These are phyloP conservation scores for Pseudogymnoascus verrucosus DNA, from an alignment of 2,329 filamentous ascomycete species.

Conservation along the genomic window DNA sequence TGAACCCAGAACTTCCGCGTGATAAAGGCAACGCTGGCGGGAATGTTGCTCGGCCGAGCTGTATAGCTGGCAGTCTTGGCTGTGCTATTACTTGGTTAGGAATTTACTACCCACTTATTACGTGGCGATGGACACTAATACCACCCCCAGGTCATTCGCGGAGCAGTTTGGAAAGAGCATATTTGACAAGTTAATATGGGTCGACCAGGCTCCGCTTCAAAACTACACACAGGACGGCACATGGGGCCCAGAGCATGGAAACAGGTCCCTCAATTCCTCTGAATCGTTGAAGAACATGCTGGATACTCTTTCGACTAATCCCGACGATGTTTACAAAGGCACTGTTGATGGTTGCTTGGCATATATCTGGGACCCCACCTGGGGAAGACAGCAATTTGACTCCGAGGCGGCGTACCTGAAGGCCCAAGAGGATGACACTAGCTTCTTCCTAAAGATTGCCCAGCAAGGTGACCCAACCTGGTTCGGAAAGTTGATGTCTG, in stretches of 20 bases:
- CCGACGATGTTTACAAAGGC: slow-evolving; percentile 21
- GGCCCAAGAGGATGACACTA: slow-evolving; percentile 17
- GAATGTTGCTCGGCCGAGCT: slow-evolving; percentile 3
- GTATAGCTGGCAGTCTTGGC: slow-evolving; percentile 26
- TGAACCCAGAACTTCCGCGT: slow-evolving; percentile 8
- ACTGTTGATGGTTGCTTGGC: slow-evolving; percentile 25
- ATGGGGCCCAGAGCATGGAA: slow-evolving; percentile 24
- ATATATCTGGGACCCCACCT: slow-evolving; percentile 19
- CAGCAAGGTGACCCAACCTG: slow-evolving; percentile 24
- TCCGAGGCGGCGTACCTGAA: neutral
- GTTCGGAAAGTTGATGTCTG: slow-evolving; percentile 27
- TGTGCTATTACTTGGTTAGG: slow-evolving; percentile 26
- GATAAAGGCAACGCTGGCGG: neutral
- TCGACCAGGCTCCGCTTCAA: slow-evolving; percentile 28
- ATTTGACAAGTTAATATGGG: slow-evolving; percentile 25
- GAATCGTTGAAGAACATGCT: slow-evolving; percentile 22
- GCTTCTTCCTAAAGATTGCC: slow-evolving; percentile 24
- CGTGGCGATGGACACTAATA: neutral
- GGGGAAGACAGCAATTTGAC: slow-evolving; percentile 12
- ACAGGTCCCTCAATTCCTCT: slow-evolving; percentile 25
- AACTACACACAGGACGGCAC: slow-evolving; percentile 19
- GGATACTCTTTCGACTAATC: slow-evolving; percentile 19
- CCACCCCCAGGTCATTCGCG: slow-evolving; percentile 21
- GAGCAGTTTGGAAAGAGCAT: slow-evolving; percentile 23
- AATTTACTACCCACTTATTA: neutral